Conservation (phyloP, 768 basidiomycete species). For the Russula brevipes region DNA sequence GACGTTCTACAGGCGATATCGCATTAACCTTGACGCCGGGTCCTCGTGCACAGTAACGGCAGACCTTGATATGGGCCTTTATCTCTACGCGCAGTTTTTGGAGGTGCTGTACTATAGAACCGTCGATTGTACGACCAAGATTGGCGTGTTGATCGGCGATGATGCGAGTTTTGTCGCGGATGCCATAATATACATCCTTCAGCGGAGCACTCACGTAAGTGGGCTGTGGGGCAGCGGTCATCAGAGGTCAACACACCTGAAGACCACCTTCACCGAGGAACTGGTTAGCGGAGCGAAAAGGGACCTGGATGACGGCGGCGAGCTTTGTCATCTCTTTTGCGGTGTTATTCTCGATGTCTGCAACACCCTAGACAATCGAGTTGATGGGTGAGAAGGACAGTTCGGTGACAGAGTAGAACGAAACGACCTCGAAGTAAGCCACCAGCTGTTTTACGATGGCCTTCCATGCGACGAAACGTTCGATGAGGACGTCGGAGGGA, state of each 20-base stretch:
- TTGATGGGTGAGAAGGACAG: neutral
- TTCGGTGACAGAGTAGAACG: neutral
- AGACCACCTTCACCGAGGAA: constrained; percentile 97
- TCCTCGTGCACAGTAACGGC: constrained; percentile 12
- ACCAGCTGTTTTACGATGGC: constrained; percentile 94
- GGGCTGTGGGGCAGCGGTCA: neutral
- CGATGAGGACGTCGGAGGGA: constrained; percentile 94
- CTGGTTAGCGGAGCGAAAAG: constrained; percentile 92
- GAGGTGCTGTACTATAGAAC: constrained; percentile 95
- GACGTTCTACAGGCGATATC: constrained; percentile 54
- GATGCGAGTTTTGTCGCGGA: constrained; percentile 87
- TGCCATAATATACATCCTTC: constrained; percentile 86
- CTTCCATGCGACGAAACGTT: constrained; percentile 93
- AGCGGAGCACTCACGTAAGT: neutral
- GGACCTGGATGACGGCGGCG: constrained; percentile 93
- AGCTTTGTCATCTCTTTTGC: constrained; percentile 91
- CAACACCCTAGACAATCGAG: constrained; percentile 41
- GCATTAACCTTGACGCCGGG: neutral
- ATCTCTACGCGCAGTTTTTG: constrained; percentile 93
- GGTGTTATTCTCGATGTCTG: constrained; percentile 92
- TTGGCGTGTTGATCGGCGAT: constrained; percentile 97
- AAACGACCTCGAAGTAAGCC: constrained; percentile 71
- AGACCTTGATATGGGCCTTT: constrained; percentile 93
- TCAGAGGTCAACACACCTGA: constrained; percentile 45
- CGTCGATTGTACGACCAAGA: constrained; percentile 92